Evolutionary conservation across 805 yeast species (phyloP).

Genomic region (Kodamaea nitidulidarum): DNA sequence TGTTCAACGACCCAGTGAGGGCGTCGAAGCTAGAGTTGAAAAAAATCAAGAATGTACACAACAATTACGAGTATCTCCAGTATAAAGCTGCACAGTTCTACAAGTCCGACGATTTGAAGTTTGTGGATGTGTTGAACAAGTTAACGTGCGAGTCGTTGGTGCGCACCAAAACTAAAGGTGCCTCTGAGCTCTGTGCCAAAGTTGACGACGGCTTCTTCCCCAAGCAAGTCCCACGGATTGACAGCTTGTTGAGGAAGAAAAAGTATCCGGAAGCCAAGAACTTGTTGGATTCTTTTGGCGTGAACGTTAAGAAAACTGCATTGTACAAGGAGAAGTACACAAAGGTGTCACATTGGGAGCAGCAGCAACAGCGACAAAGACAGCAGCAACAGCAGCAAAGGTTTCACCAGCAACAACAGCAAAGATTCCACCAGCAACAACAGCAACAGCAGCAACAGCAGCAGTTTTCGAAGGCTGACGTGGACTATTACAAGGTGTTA

Average conservation of each 20-base stretch:
- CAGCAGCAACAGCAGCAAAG: slow-evolving; percentile 35
- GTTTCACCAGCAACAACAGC: slow-evolving; percentile 39
- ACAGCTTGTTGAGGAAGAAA: slow-evolving; percentile 28
- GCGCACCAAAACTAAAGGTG: slow-evolving; percentile 19
- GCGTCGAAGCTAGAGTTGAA: slow-evolving; percentile 25
- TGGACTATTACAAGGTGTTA: slow-evolving; percentile 77
- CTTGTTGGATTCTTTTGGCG: slow-evolving; percentile 29
- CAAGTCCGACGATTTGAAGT: slow-evolving; percentile 15
- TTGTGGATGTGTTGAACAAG: slow-evolving; percentile 30
- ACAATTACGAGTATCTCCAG: slow-evolving; percentile 41
- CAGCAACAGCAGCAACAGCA: slow-evolving; percentile 35
- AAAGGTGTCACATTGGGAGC: slow-evolving; percentile 25
- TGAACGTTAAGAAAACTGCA: slow-evolving; percentile 36
- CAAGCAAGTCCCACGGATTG: slow-evolving; percentile 32
- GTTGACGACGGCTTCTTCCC: slow-evolving; percentile 34
- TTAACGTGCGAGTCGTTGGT: slow-evolving; percentile 40
- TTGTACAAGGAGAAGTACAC: slow-evolving; percentile 32
- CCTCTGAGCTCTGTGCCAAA: slow-evolving; percentile 22
- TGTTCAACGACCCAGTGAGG: slow-evolving; percentile 26
- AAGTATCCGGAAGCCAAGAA: slow-evolving; percentile 38
- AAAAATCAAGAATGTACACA: slow-evolving; percentile 29
- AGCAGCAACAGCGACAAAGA: slow-evolving; percentile 26
- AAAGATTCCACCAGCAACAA: slow-evolving; percentile 37
- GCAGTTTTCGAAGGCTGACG: slow-evolving; percentile 37
- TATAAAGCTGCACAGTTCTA: slow-evolving; percentile 32